Evolutionary conservation across 192 early-diverging fungal genomes (phyloP).

Genomic region (Haplosporangium gracile): DNA sequence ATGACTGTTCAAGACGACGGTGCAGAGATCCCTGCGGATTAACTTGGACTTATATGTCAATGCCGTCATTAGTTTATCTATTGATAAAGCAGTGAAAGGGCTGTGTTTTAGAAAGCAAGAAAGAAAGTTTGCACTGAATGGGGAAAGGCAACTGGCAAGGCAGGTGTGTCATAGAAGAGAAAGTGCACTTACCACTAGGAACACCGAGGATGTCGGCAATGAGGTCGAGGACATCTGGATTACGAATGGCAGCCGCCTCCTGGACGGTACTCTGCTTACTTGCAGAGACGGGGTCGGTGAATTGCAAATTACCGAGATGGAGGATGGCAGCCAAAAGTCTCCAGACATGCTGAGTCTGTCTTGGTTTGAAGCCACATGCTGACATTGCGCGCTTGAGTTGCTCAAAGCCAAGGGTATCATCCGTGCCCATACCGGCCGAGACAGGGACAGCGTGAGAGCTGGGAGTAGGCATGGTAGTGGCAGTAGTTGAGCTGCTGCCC

Average conservation of each 20-base stretch:
- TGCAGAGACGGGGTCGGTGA: conserved; percentile 70
- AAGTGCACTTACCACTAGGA: conserved; percentile 62
- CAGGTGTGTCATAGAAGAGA: not conserved
- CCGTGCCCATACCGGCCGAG: conserved; percentile 56
- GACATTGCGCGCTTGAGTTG: conserved; percentile 74
- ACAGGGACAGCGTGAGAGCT: not conserved
- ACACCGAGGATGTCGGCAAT: conserved; percentile 88
- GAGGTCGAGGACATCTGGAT: conserved; percentile 78
- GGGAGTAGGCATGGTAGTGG: not conserved
- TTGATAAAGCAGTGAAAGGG: not conserved
- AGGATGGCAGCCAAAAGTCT: conserved; percentile 90
- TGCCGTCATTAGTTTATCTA: conserved; percentile 70
- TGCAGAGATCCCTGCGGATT: conserved; percentile 88
- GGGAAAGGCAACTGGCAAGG: not conserved
- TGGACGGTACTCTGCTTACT: conserved; percentile 72
- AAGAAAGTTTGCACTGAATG: too few relatives aligned
- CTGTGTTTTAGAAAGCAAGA: not conserved
- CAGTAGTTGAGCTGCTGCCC: not conserved
- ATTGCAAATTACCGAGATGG: conserved; percentile 92
- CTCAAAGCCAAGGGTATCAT: conserved; percentile 72
- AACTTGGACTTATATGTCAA: conserved; percentile 87
- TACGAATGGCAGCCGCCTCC: conserved; percentile 82
- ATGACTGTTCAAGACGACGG: conserved; percentile 87
- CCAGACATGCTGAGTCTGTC: conserved; percentile 84
- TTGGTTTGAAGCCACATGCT: conserved; percentile 71